phyloP scores from a whole-genome alignment of 345 rosid genomes.

The Citrus inodora region DNA sequence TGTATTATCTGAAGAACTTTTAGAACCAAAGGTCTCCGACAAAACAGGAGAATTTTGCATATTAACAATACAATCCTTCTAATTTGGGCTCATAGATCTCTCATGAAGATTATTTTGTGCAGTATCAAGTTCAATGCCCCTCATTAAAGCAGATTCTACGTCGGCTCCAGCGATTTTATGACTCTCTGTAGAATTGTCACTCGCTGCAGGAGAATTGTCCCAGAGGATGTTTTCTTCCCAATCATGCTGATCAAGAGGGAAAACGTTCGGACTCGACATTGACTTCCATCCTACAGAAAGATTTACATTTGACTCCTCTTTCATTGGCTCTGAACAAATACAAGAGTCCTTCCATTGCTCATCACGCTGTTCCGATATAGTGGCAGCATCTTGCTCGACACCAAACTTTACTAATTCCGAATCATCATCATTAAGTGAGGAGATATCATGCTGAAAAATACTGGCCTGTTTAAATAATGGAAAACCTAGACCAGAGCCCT shows the following conservation, averaged over 20 bases:
- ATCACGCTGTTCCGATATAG: constrained; percentile 29
- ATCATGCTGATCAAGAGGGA: constrained; percentile 84
- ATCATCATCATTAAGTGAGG: constrained; percentile 33
- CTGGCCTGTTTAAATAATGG: constrained; percentile 30
- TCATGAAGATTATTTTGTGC: constrained; percentile 28
- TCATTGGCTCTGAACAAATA: constrained; percentile 67
- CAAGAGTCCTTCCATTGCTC: constrained; percentile 41
- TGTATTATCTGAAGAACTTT: constrained; percentile 26
- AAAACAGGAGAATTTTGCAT: constrained; percentile 36
- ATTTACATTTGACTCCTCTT: constrained; percentile 36
- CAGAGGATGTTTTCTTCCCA: constrained; percentile 89
- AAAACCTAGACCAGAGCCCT: constrained; percentile 43
- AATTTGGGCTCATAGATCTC: constrained; percentile 27
- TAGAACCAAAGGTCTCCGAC: constrained; percentile 54
- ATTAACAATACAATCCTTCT: constrained; percentile 28
- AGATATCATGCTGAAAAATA: constrained; percentile 37
- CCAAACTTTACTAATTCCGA: constrained; percentile 38
- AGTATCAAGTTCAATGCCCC: constrained; percentile 32
- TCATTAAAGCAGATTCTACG: constrained; percentile 25
- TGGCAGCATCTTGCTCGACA: constrained; percentile 24
- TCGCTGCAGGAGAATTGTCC: constrained; percentile 59
- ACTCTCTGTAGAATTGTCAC: constrained; percentile 40
- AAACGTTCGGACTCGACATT: constrained; percentile 40
- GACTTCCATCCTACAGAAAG: constrained; percentile 48
- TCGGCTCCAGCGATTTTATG: constrained; percentile 41